These are phyloP conservation scores for Daedaleopsis nitida DNA, from an alignment of 768 basidiomycete genomes.

Conservation along the genomic window DNA sequence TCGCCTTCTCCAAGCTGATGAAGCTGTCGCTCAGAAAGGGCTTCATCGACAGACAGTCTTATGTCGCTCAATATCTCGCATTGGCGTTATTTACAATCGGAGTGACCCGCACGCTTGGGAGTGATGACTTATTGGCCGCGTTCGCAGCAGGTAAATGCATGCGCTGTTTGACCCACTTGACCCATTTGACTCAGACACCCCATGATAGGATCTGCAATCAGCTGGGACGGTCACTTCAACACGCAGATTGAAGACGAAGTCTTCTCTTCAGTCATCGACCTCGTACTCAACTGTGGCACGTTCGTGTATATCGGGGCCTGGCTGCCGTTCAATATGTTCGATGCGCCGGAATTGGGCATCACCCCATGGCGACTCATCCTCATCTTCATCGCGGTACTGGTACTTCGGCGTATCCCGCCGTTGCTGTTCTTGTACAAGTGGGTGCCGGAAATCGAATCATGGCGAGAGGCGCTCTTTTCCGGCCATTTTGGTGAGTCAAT, in stretches of 20 bases:
- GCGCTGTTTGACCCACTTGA: too few relatives aligned
- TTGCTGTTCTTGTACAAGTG: slow-evolving; percentile 77
- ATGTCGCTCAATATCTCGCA: slow-evolving; percentile 81
- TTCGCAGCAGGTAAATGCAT: slow-evolving; percentile 72
- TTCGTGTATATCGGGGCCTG: slow-evolving; percentile 91
- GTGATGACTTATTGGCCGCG: slow-evolving; percentile 86
- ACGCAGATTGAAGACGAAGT: slow-evolving; percentile 78
- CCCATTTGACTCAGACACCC: too few relatives aligned
- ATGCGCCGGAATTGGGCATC: slow-evolving; percentile 57
- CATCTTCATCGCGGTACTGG: slow-evolving; percentile 66
- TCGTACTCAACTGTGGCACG: slow-evolving; percentile 79
- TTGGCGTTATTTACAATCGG: slow-evolving; percentile 76
- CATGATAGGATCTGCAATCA: slow-evolving; percentile 85
- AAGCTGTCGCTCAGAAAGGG: slow-evolving; percentile 61
- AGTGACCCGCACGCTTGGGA: slow-evolving; percentile 77
- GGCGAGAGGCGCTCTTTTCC: slow-evolving; percentile 86
- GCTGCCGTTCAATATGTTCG: slow-evolving; percentile 67
- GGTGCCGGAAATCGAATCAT: slow-evolving; percentile 84
- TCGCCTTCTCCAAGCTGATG: slow-evolving; percentile 73
- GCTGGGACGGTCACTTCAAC: slow-evolving; percentile 89
- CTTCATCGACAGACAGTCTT: slow-evolving; percentile 81
- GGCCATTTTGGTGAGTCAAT: slow-evolving; percentile 79
- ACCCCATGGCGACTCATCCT: slow-evolving; percentile 71
- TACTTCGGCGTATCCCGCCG: slow-evolving; percentile 79
- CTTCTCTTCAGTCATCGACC: slow-evolving; percentile 90